Evolutionary conservation across 495 filamentous ascomycete species (phyloP).

Genomic region (Amphirosellinia nigrospora): DNA sequence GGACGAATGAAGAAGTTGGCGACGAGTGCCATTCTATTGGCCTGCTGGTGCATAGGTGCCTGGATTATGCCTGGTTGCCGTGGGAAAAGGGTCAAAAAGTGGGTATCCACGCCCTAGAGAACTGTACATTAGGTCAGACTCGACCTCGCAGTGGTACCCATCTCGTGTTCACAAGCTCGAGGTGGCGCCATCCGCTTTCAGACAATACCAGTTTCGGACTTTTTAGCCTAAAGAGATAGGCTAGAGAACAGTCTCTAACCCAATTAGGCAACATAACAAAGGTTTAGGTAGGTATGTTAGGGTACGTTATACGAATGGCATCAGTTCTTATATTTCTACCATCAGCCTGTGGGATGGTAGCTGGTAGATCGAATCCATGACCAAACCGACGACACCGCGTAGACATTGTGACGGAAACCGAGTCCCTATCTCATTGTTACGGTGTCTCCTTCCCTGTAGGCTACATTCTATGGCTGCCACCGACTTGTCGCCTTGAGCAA

Average conservation of each 20-base stretch:
- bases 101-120: background rate
- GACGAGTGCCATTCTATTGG: background rate
- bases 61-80: background rate
- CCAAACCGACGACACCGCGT: no score
- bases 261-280: slow-evolving; percentile 1
- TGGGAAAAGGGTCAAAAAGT: slow-evolving; percentile 10
- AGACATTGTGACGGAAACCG: no score
- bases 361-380: no score
- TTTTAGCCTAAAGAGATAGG: slow-evolving; percentile 2
- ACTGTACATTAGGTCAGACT: background rate
- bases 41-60: background rate
- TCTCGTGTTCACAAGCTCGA: background rate
- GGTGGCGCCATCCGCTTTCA: slow-evolving; percentile 14
- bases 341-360: no score
- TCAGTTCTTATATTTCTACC: no score
- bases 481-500: no score
- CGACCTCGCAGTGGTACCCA: background rate
- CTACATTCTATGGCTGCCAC: no score
- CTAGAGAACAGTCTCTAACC: background rate
- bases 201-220: background rate
- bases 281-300: no score
- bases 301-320: no score
- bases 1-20: background rate
- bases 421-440: no score
- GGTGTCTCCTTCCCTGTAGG: no score